Evolutionary conservation across 352 stramenopile species (phyloP).

Genomic region (Phytophthora citricola): DNA sequence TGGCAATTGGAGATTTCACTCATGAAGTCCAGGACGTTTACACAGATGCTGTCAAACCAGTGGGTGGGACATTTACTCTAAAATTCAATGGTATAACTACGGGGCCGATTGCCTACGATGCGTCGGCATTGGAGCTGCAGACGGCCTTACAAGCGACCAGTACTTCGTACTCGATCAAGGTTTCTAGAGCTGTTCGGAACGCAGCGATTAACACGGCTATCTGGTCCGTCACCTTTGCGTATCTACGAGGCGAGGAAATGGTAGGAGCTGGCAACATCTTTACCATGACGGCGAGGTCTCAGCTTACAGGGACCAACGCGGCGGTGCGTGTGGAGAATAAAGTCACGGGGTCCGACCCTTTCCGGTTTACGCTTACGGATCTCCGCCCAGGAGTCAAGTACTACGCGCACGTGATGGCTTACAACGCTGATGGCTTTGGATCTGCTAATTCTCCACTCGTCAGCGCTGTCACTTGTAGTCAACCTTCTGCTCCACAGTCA

Average conservation of each 20-base stretch:
- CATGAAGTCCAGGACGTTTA: slow-evolving; percentile 71
- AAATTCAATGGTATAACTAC: slow-evolving; percentile 91
- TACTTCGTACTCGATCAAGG: slow-evolving; percentile 88
- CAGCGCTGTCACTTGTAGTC: slow-evolving; percentile 57
- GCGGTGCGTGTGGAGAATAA: slow-evolving; percentile 79
- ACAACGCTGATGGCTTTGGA: slow-evolving; percentile 59
- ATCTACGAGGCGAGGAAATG: slow-evolving; percentile 91
- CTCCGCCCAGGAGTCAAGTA: slow-evolving; percentile 67
- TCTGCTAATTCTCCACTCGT: slow-evolving; percentile 64
- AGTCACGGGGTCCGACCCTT: slow-evolving; percentile 92
- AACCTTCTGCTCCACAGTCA: slow-evolving; percentile 52
- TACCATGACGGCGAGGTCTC: slow-evolving; percentile 63
- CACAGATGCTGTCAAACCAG: slow-evolving; percentile 23
- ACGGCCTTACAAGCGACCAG: slow-evolving; percentile 69
- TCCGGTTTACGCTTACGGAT: slow-evolving; percentile 65
- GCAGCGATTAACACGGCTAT: slow-evolving; percentile 62
- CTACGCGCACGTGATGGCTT: slow-evolving; percentile 85
- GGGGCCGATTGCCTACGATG: slow-evolving; percentile 67
- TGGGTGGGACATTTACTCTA: slow-evolving; percentile 89
- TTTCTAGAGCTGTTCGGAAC: slow-evolving; percentile 53
- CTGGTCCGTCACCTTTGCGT: slow-evolving; percentile 96
- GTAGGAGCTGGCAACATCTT: slow-evolving; percentile 93
- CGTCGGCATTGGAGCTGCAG: slow-evolving; percentile 90
- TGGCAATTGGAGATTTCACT: slow-evolving; percentile 94
- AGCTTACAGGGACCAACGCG: slow-evolving; percentile 70